phyloP scores from a whole-genome alignment of 192 early-diverging fungal genomes.

The Chytriomyces confervae region DNA sequence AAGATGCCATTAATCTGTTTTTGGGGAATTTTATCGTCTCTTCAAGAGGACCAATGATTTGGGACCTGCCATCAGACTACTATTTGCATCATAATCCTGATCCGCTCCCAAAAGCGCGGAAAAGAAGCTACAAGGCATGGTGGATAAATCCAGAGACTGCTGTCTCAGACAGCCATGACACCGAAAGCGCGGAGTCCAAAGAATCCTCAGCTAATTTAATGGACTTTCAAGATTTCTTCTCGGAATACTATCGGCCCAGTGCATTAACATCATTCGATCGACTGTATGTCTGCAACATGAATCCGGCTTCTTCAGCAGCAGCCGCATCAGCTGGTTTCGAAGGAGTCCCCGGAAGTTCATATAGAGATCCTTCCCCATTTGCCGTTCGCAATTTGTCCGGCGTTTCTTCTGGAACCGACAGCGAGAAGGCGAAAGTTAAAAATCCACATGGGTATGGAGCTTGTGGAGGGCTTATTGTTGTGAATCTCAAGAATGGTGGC shows the following conservation, averaged over 20 bases:
- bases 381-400: constrained; percentile 36
- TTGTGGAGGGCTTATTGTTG: neutral
- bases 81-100: constrained; percentile 70
- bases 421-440: too few species aligned
- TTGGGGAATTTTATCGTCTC: constrained; percentile 69
- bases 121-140: constrained; percentile 41
- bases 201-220: neutral
- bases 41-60: constrained; percentile 53
- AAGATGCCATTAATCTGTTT: constrained; percentile 91
- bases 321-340: neutral
- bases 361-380: constrained; percentile 54
- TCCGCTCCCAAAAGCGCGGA: constrained; percentile 2
- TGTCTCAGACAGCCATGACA: neutral
- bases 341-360: neutral
- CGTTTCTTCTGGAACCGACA: neutral
- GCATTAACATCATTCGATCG: constrained; percentile 76
- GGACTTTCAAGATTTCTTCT: constrained; percentile 69
- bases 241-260: constrained; percentile 85
- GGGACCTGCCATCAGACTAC: constrained; percentile 80
- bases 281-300: constrained; percentile 87
- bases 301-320: constrained; percentile 52
- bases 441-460: constrained; percentile 1
- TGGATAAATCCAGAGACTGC: constrained; percentile 20
- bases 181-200: neutral
- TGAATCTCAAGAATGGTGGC: neutral